A percentile compares a stretch with the other conserved stretches of the same genome.
Evolutionary conservation across 139 green algal species (phyloP).

Genomic region (Volvox africanus): DNA sequence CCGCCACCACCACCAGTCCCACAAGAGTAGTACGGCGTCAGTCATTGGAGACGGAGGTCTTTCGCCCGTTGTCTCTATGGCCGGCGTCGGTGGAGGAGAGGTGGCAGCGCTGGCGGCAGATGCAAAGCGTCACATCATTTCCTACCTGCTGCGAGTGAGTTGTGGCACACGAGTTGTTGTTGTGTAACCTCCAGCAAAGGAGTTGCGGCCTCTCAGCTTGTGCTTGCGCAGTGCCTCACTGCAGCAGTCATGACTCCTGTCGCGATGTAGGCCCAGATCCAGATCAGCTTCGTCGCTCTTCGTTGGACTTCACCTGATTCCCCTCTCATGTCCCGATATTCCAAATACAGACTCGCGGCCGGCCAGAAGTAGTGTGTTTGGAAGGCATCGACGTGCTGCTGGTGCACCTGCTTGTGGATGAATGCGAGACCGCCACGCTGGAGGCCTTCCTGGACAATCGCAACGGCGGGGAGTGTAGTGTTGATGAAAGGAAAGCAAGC

Average conservation of each 20-base stretch:
- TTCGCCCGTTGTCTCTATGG: neutral
- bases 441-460: slow-evolving; percentile 5
- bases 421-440: neutral
- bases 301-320: too few relatives aligned
- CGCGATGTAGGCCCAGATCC: too few relatives aligned
- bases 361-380: neutral
- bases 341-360: neutral
- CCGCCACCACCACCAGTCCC: neutral
- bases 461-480: neutral
- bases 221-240: too few relatives aligned
- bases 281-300: too few relatives aligned
- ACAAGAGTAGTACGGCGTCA: neutral
- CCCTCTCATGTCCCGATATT: too few relatives aligned
- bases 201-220: too few relatives aligned
- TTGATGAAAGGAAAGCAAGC: neutral
- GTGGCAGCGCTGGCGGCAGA: slow-evolving; percentile 27
- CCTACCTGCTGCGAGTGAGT: slow-evolving; percentile 5
- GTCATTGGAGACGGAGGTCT: neutral
- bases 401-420: slow-evolving; percentile 71
- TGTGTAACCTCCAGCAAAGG: too few relatives aligned
- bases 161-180: too few relatives aligned
- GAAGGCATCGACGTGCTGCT: slow-evolving; percentile 79
- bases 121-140: slow-evolving; percentile 24
- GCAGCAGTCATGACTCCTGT: too few relatives aligned
- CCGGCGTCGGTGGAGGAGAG: neutral